Evolutionary conservation across 768 basidiomycete species (phyloP).

Genomic region (Coprinellus aureogranulatus): DNA sequence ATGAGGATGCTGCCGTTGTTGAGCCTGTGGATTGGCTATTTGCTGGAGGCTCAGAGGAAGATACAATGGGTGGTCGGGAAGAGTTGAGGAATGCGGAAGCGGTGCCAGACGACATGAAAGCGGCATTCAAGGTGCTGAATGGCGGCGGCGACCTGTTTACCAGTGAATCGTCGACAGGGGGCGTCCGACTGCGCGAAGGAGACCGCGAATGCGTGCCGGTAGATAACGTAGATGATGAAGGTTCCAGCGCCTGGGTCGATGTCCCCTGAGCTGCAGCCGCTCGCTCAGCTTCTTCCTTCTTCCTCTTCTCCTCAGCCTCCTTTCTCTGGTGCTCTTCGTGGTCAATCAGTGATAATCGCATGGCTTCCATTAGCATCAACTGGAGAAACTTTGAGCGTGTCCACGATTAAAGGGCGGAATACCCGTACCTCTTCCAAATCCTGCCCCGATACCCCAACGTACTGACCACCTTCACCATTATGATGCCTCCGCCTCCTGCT

Average conservation of each 20-base stretch:
- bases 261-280: slow-evolving; percentile 30
- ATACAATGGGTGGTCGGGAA: slow-evolving; percentile 1
- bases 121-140: slow-evolving; percentile 45
- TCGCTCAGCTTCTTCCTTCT: slow-evolving; percentile 41
- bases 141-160: slow-evolving; percentile 34
- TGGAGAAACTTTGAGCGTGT: slow-evolving; percentile 28
- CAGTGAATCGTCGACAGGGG: slow-evolving; percentile 32
- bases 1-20: too few relatives aligned
- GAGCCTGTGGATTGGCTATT: neutral
- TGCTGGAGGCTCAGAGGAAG: neutral
- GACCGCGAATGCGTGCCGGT: slow-evolving; percentile 27
- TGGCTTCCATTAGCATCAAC: slow-evolving; percentile 99
- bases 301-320: slow-evolving; percentile 67
- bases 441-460: slow-evolving; percentile 76
- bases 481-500: slow-evolving; percentile 61
- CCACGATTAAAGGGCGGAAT: neutral
- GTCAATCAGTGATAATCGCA: slow-evolving; percentile 90
- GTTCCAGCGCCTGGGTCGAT: slow-evolving; percentile 21
- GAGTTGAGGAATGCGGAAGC: slow-evolving; percentile 38
- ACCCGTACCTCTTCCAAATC: slow-evolving; percentile 84
- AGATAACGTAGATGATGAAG: slow-evolving; percentile 23
- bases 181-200: slow-evolving; percentile 37
- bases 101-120: slow-evolving; percentile 44
- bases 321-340: slow-evolving; percentile 91
- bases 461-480: slow-evolving; percentile 53